Evolutionary conservation across 192 early-diverging fungal species (phyloP).

Genomic region (Coemansia erecta): DNA sequence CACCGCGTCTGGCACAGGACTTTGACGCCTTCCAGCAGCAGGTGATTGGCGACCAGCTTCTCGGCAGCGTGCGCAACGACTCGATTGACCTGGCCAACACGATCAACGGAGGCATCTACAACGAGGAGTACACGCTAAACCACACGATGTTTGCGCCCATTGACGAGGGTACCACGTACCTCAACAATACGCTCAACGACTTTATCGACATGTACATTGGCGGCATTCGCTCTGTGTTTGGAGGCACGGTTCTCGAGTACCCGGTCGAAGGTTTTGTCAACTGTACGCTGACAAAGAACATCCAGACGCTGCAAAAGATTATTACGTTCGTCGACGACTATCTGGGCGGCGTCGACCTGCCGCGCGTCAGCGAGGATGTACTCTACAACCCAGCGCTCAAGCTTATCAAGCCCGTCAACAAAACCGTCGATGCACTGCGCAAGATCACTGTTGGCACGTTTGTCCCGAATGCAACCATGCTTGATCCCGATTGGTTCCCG

Average conservation of each 20-base stretch:
- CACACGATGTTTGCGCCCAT: slow-evolving; percentile 42
- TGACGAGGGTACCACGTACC: slow-evolving; percentile 18
- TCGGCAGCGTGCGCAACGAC: slow-evolving; percentile 29
- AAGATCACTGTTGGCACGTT: slow-evolving; percentile 37
- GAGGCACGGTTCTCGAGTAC: slow-evolving; percentile 26
- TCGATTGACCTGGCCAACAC: slow-evolving; percentile 25
- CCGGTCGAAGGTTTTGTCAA: slow-evolving; percentile 50
- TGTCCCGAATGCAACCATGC: slow-evolving; percentile 23
- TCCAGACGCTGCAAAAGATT: slow-evolving; percentile 33
- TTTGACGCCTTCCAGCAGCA: slow-evolving; percentile 32
- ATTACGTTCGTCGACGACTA: slow-evolving; percentile 39
- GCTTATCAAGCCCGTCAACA: slow-evolving; percentile 29
- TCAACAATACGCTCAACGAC: slow-evolving; percentile 44
- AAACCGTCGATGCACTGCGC: slow-evolving; percentile 21
- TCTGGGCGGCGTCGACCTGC: slow-evolving; percentile 29
- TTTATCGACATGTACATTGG: slow-evolving; percentile 35
- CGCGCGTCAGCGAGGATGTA: slow-evolving; percentile 25
- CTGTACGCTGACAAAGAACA: slow-evolving; percentile 50
- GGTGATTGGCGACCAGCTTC: slow-evolving; percentile 15
- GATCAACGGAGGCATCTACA: slow-evolving; percentile 30
- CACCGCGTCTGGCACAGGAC: slow-evolving; percentile 22
- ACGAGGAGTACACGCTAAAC: slow-evolving; percentile 21
- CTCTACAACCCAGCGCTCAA: slow-evolving; percentile 17
- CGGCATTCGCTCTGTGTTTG: slow-evolving; percentile 37
- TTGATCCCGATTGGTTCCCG: slow-evolving; percentile 26